These are phyloP conservation scores for Biscutella laevigata DNA, from an alignment of 441 rosid species.

Conservation along the genomic window DNA sequence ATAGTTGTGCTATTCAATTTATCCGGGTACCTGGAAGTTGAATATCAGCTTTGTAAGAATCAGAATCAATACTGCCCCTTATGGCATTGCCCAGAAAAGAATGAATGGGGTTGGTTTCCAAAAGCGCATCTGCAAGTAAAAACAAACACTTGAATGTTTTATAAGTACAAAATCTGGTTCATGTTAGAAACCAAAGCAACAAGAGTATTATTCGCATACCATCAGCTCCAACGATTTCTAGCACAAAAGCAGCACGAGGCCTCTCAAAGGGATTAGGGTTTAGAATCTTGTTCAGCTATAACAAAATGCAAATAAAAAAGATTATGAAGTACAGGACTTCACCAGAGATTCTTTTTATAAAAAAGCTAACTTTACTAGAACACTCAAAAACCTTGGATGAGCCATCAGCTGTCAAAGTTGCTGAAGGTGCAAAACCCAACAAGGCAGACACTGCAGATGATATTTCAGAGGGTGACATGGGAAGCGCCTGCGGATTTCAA, in stretches of 20 bases:
- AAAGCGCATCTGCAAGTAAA: conserved; percentile 34
- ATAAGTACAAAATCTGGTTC: background rate
- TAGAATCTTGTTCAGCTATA: conserved; percentile 77
- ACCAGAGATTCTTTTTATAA: background rate
- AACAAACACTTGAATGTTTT: conserved; percentile 1
- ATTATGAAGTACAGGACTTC: background rate
- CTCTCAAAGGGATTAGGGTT: conserved; percentile 74
- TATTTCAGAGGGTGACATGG: conserved; percentile 47
- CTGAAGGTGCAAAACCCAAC: conserved; percentile 74
- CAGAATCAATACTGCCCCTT: conserved; percentile 33
- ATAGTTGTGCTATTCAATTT: conserved; percentile 1
- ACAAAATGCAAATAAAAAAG: conserved; percentile 3
- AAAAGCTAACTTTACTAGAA: background rate
- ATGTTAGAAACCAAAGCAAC: background rate
- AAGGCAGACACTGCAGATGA: conserved; percentile 72
- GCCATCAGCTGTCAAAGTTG: conserved; percentile 60
- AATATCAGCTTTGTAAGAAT: conserved; percentile 43
- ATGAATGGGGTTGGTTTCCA: conserved; percentile 27
- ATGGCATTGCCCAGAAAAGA: conserved; percentile 37
- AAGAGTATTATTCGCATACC: conserved; percentile 28
- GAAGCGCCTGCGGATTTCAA: conserved; percentile 32
- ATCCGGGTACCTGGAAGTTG: conserved; percentile 55
- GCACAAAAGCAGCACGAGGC: conserved; percentile 69
- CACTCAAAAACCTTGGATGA: conserved; percentile 61
- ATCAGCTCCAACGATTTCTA: conserved; percentile 68